Base-by-base conservation (phyloP, 768 basidiomycete species). In the Agaricus blazei region DNA sequence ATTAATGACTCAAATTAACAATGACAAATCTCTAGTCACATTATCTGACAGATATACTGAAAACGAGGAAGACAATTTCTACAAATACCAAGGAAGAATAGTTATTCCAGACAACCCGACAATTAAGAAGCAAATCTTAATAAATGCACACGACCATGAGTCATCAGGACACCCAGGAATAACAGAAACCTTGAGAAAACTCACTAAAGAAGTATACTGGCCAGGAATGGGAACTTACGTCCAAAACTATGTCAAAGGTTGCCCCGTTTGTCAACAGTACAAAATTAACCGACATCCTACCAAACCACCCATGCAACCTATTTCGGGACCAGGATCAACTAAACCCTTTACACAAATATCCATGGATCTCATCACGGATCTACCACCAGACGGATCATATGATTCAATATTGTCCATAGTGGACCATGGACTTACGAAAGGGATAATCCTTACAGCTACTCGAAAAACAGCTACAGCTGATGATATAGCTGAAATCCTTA, bases 161-260 rank as follows among this genome's bases (percentile, higher is more conserved):
- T 56, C 51, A 0, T 29, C 57, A 15, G 57, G 61, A 42, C 61
- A 64, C 40, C 60, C 61, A 31, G 57, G 61, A 7, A 28, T 36
- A 26, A 3, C 45, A 0, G 52, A 58, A 42, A 62, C 61, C 0
- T 48, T 54, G 14, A 29, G 50, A 6, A 14, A 44, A 19, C 15
- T 62, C 1, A 34, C 40, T 36, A 11, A 57, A 38, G n/a, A 59
- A 1, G 59, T 59, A 28, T 67, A 58, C 45, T 67, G 64, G 66
- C 66, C 64, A 9, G 60, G 59, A 52, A 59, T 64, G 55, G 12
- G 50, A 0, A 40, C 12, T 1, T 63, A 59, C 27, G 34, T 64
- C 31, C 56, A 60, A 5, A 45, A 64, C 5, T 67, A 65, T 48
- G 47, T 67, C 12, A 34, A 59, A 44, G 63, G 62, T 24, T 67